phyloP scores from a whole-genome alignment of 768 basidiomycete genomes.

The Lyophyllum atratum region DNA sequence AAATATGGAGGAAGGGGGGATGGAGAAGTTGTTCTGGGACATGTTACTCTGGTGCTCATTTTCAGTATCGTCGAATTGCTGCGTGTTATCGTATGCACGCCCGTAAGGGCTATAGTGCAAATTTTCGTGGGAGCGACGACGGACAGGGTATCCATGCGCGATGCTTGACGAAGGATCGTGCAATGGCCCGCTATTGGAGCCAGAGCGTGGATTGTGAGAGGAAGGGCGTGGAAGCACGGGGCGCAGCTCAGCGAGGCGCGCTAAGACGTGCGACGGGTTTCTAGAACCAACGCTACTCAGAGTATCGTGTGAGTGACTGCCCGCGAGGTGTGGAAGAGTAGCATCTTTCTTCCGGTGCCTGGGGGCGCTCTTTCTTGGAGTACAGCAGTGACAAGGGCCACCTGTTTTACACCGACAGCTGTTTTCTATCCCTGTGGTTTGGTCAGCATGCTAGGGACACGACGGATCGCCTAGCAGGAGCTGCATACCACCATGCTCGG shows the following conservation, averaged over 20 bases:
- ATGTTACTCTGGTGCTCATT: conserved; percentile 23
- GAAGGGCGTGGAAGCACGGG: conserved; percentile 69
- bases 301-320: conserved; percentile 7
- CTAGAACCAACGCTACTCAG: conserved; percentile 16
- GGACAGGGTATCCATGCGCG: conserved; percentile 40
- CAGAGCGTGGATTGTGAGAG: conserved; percentile 1
- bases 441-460: conserved; percentile 45
- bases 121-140: conserved; percentile 53
- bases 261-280: conserved; percentile 51
- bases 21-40: conserved; percentile 21
- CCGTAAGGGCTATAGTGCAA: conserved; percentile 67
- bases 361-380: conserved; percentile 45
- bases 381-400: conserved; percentile 59
- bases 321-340: conserved; percentile 10
- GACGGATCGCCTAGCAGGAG: conserved; percentile 42
- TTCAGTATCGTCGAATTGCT: conserved; percentile 21
- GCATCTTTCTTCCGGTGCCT: conserved; percentile 33
- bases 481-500: conserved; percentile 68
- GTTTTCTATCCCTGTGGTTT: conserved; percentile 40
- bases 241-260: conserved; percentile 64
- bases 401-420: conserved; percentile 52
- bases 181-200: conserved; percentile 35
- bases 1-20: conserved; percentile 25
- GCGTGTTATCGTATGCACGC: conserved; percentile 59
- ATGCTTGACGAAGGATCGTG: conserved; percentile 50